phyloP scores from a whole-genome alignment of 2,329 filamentous ascomycete species.

The Xylariaceae sp. region DNA sequence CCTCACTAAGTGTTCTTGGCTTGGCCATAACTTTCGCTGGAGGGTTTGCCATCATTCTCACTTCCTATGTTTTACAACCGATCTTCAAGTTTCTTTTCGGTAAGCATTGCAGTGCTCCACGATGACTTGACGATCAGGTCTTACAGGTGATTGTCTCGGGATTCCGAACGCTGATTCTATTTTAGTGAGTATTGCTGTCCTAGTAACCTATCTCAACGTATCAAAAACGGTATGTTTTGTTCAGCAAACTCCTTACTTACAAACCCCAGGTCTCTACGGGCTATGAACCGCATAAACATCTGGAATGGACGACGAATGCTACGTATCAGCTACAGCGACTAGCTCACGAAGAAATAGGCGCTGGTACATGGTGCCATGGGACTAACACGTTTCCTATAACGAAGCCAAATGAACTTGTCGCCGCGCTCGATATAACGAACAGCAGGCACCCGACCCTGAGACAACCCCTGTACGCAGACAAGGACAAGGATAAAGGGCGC shows the following conservation, averaged over 20 bases:
- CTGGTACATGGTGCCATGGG: background rate
- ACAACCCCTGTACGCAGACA: background rate
- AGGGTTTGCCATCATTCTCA: background rate
- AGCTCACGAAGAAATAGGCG: background rate
- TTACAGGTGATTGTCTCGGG: background rate
- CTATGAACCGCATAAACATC: background rate
- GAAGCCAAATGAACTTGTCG: background rate
- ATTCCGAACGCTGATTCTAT: background rate
- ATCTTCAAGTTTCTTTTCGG: background rate
- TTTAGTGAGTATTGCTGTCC: background rate
- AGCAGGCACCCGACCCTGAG: background rate
- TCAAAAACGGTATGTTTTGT: too few relatives aligned
- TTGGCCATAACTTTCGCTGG: background rate
- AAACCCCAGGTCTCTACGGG: background rate
- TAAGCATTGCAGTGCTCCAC: background rate
- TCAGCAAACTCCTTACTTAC: background rate
- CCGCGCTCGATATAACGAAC: background rate
- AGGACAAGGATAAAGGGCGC: background rate
- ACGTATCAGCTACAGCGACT: background rate
- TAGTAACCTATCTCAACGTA: too few relatives aligned
- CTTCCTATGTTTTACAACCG: background rate
- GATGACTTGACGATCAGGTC: background rate
- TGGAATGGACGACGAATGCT: background rate
- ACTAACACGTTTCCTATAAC: background rate
- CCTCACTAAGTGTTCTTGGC: background rate